A percentile compares a stretch with the other conserved stretches of the same genome.
These are phyloP conservation scores for Fusarium sp. DNA, from an alignment of 2,329 filamentous ascomycete species.

Conservation along the genomic window DNA sequence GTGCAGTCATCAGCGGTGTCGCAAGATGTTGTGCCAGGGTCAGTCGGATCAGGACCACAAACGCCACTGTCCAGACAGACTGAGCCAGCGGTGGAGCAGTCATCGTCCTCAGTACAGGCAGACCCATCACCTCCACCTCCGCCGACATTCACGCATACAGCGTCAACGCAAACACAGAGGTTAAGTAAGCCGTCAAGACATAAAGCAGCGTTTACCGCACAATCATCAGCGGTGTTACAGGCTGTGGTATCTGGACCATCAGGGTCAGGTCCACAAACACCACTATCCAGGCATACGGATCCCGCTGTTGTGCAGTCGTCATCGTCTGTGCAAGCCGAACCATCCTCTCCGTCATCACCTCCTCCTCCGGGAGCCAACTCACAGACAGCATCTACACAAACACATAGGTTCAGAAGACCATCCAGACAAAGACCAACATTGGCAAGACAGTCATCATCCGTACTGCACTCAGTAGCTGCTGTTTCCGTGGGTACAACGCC, in stretches of 20 bases:
- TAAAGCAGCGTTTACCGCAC: not conserved
- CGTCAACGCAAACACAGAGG: not conserved
- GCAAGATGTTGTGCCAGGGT: not conserved
- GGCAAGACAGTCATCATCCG: not conserved
- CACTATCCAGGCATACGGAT: not conserved
- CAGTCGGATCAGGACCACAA: not conserved
- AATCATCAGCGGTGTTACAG: not conserved
- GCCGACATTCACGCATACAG: not conserved
- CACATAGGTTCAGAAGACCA: not conserved
- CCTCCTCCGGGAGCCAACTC: not conserved
- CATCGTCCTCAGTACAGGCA: not conserved
- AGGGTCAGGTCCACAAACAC: not conserved
- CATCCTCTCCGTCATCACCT: not conserved
- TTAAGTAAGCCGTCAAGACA: slow-evolving; percentile 2
- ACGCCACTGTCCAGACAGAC: not conserved
- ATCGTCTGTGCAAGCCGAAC: not conserved
- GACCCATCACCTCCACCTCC: not conserved
- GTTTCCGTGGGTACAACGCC: not conserved
- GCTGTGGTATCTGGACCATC: not conserved
- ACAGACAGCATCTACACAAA: not conserved
- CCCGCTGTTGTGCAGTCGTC: not conserved
- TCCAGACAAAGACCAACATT: not conserved
- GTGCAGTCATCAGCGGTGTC: not conserved
- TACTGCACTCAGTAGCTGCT: not conserved
- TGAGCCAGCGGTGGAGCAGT: not conserved